A percentile compares a stretch with the other conserved stretches of the same genome.
phyloP scores from a whole-genome alignment of 129 eudicot species.

The Lactuca sativa region DNA sequence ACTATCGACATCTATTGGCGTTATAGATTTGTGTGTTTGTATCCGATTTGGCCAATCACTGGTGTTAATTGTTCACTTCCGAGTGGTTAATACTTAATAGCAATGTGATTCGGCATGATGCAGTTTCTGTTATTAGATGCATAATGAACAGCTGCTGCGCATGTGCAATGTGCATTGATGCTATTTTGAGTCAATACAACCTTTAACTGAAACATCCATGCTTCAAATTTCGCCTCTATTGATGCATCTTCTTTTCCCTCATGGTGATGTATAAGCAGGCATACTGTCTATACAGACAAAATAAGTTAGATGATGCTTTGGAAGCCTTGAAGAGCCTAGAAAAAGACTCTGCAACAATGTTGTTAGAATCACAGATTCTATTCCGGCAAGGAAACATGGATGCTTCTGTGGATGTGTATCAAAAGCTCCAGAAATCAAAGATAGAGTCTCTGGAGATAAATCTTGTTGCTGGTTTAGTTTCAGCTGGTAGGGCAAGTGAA shows the following conservation, averaged over 20 bases:
- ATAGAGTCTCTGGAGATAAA: constrained; percentile 74
- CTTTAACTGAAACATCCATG: not conserved
- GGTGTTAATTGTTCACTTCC: constrained; percentile 5
- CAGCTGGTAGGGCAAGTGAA: constrained; percentile 83
- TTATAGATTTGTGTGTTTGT: not conserved
- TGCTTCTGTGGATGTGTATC: constrained; percentile 73
- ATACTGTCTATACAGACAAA: constrained; percentile 84
- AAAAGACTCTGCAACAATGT: constrained; percentile 52
- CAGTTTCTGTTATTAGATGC: constrained; percentile 4
- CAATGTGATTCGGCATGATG: constrained; percentile 12
- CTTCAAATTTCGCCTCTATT: not conserved
- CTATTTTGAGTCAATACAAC: constrained; percentile 2
- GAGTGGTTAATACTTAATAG: constrained; percentile 11
- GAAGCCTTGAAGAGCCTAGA: constrained; percentile 60
- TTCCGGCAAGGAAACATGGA: constrained; percentile 78
- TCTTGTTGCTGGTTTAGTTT: constrained; percentile 84
- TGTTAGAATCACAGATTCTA: constrained; percentile 82
- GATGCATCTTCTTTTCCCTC: constrained; percentile 1
- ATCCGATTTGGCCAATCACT: constrained; percentile 6
- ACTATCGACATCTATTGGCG: not conserved
- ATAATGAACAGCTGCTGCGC: constrained; percentile 17
- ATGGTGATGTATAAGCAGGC: constrained; percentile 48
- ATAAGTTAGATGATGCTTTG: constrained; percentile 82
- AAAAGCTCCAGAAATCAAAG: constrained; percentile 72
- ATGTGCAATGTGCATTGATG: constrained; percentile 10